phyloP scores from a whole-genome alignment of 1,139 yeast genomes.

The Yamadazyma friedrichii region DNA sequence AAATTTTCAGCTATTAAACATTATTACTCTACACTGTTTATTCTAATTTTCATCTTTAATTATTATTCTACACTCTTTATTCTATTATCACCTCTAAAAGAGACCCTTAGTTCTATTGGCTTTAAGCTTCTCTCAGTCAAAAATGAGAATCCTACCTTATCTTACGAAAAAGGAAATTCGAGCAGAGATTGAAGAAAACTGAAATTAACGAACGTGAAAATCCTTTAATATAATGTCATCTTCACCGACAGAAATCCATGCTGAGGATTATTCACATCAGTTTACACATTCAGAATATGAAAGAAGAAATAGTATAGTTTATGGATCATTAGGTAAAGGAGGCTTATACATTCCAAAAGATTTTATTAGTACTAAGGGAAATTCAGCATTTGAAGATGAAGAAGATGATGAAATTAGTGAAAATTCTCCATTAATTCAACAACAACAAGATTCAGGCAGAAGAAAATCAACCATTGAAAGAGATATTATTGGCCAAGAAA shows the following conservation, averaged over 20 bases:
- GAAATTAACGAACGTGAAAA: background rate
- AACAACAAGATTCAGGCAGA: conserved; percentile 9
- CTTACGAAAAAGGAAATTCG: too few relatives aligned
- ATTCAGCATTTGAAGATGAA: conserved; percentile 11
- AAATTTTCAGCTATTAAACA: background rate
- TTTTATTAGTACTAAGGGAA: conserved; percentile 25
- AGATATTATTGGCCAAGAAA: conserved; percentile 34
- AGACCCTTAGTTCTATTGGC: too few relatives aligned
- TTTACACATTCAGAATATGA: conserved; percentile 48
- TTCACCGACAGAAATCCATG: background rate
- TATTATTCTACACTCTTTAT: too few relatives aligned
- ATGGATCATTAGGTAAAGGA: conserved; percentile 53
- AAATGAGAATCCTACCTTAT: too few relatives aligned
- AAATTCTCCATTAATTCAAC: conserved; percentile 12
- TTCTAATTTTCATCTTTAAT: too few relatives aligned
- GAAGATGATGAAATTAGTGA: conserved; percentile 14
- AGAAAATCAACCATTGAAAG: conserved; percentile 27
- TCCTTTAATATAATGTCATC: conserved; percentile 3
- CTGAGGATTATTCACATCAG: conserved; percentile 26
- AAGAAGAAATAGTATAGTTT: conserved; percentile 52
- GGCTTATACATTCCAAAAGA: conserved; percentile 54
- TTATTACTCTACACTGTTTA: background rate
- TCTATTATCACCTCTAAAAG: too few relatives aligned
- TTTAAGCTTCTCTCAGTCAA: too few relatives aligned
- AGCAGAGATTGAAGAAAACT: background rate